These are phyloP conservation scores for Coprinopsis sp. DNA, from an alignment of 768 basidiomycete genomes.

Conservation along the genomic window DNA sequence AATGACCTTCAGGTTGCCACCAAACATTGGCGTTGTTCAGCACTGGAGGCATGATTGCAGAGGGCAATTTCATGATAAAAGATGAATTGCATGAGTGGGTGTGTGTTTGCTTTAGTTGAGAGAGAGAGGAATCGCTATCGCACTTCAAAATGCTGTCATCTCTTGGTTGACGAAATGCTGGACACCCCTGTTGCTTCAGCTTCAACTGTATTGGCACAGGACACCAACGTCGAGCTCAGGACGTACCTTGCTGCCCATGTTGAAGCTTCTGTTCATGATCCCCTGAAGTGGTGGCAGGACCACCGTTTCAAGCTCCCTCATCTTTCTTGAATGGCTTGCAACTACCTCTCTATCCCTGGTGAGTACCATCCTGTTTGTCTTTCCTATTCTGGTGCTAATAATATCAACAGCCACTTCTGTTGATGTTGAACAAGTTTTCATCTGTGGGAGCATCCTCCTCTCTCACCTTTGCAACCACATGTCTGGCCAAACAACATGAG, in stretches of 20 bases:
- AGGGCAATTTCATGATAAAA: too few species aligned
- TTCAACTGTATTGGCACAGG: conserved; percentile 2
- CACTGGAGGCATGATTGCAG: too few species aligned
- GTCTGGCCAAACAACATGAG: background rate
- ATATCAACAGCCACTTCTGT: background rate
- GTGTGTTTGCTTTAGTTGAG: too few species aligned
- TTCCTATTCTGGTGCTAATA: too few species aligned
- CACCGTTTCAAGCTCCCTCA: conserved; percentile 11
- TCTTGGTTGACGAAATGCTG: conserved; percentile 10
- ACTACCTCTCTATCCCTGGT: conserved; percentile 17
- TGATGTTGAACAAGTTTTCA: conserved; percentile 2
- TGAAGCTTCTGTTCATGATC: conserved; percentile 5
- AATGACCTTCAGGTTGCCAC: too few species aligned
- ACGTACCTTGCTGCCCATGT: conserved; percentile 10
- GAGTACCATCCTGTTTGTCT: background rate
- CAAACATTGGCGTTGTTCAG: too few species aligned
- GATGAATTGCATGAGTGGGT: too few species aligned
- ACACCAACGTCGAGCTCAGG: conserved; percentile 9
- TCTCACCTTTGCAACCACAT: conserved; percentile 3
- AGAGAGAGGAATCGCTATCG: too few species aligned
- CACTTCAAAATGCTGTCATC: too few species aligned
- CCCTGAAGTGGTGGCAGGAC: conserved; percentile 13
- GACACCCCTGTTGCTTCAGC: background rate
- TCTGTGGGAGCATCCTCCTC: conserved; percentile 2
- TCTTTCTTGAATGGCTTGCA: conserved; percentile 14